A percentile compares a stretch with the other conserved stretches of the same genome.
These are phyloP conservation scores for Chlorella ohadii DNA, from an alignment of 139 green algal genomes.

Conservation along the genomic window DNA sequence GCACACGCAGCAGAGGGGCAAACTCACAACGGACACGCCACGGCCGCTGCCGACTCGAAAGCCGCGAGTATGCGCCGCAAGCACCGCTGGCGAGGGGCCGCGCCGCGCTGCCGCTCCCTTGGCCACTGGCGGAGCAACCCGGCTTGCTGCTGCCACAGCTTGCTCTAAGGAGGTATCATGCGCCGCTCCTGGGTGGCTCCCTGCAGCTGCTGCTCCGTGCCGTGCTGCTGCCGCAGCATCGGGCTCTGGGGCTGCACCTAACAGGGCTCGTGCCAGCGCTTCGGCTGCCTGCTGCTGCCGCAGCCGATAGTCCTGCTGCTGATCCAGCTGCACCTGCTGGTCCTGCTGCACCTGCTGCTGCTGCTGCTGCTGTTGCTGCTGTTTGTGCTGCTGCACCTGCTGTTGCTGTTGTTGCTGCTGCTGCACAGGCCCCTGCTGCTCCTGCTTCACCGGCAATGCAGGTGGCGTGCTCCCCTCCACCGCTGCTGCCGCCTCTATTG, in stretches of 20 bases:
- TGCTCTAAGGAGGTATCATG: not conserved
- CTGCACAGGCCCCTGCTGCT: not conserved
- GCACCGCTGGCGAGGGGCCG: not conserved
- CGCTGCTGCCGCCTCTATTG: not conserved
- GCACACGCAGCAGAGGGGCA: no score
- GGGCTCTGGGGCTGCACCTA: no score
- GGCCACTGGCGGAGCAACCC: no score
- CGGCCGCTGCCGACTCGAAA: constrained; percentile 4
- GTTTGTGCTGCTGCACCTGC: not conserved
- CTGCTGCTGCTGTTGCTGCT: not conserved
- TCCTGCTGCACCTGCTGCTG: not conserved
- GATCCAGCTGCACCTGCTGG: not conserved
- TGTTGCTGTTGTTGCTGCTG: not conserved
- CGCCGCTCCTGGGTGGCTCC: no score
- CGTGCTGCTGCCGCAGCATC: not conserved
- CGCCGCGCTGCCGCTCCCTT: not conserved
- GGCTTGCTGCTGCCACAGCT: not conserved
- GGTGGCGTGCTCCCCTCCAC: no score
- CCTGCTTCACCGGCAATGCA: not conserved
- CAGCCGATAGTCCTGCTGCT: no score
- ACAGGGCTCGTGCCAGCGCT: not conserved
- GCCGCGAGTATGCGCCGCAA: not conserved
- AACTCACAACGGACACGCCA: not conserved
- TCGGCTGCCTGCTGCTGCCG: not conserved
- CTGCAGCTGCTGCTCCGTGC: no score